Percentiles rank a stretch among this genome's conserved stretches.
Conservation (phyloP, 352 stramenopile species). For the Pythium sukuiense region DNA sequence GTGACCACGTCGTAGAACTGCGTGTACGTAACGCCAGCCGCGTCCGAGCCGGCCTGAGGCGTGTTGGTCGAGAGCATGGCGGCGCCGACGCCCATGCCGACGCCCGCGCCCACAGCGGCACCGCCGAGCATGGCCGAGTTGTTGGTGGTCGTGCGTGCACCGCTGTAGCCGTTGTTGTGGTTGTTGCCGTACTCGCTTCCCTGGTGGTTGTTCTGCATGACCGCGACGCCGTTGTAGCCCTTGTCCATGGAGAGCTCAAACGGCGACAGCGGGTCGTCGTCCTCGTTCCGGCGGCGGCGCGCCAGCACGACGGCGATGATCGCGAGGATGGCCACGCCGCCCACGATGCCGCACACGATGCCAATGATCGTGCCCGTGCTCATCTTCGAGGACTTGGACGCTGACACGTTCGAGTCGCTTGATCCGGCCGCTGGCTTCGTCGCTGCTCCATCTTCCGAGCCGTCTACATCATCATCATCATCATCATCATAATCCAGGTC, state of each 20-base stretch:
- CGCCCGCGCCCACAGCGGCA: slow-evolving; percentile 22
- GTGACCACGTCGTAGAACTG: slow-evolving; percentile 81
- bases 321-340: slow-evolving; percentile 53
- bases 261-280: slow-evolving; percentile 78
- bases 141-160: slow-evolving; percentile 12
- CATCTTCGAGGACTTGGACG: slow-evolving; percentile 45
- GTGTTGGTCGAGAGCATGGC: slow-evolving; percentile 39
- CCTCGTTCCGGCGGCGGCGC: slow-evolving; percentile 49
- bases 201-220: slow-evolving; percentile 23
- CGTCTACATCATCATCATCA: not conserved
- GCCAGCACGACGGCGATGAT: slow-evolving; percentile 58
- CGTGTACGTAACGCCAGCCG: slow-evolving; percentile 63
- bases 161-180: slow-evolving; percentile 14
- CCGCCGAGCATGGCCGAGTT: slow-evolving; percentile 14
- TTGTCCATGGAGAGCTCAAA: slow-evolving; percentile 88
- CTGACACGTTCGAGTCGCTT: not conserved
- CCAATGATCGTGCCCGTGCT: slow-evolving; percentile 68
- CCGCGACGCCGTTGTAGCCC: slow-evolving; percentile 51
- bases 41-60: slow-evolving; percentile 35
- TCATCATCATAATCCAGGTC: no score
- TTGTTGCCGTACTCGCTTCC: slow-evolving; percentile 45
- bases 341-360: slow-evolving; percentile 71
- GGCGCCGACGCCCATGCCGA: slow-evolving; percentile 28
- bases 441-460: not conserved
- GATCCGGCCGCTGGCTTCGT: slow-evolving; percentile 19